Conservation (phyloP, 1,284 basidiomycete species). For the Trametes polyzona region DNA sequence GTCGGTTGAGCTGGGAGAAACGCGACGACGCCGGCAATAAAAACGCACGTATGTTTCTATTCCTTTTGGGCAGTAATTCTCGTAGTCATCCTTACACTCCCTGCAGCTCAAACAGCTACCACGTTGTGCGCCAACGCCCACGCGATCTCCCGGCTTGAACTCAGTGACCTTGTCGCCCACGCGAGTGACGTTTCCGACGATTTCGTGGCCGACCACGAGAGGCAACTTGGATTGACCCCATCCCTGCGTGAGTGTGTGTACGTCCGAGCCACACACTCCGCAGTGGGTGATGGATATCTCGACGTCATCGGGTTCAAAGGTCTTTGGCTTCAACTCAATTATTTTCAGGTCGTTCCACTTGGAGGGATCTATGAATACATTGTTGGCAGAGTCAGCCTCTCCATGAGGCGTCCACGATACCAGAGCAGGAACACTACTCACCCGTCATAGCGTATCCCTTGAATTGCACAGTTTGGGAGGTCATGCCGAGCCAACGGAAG, state of each 20-base stretch:
- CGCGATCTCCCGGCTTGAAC: conserved; percentile 65
- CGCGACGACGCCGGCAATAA: background rate
- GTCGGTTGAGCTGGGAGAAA: background rate
- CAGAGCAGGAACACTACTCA: background rate
- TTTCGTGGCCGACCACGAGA: conserved; percentile 60
- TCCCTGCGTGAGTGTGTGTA: conserved; percentile 54
- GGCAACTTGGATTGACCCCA: conserved; percentile 51
- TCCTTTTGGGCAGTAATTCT: conserved; percentile 52
- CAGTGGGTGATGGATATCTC: conserved; percentile 45
- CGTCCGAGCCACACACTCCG: conserved; percentile 53
- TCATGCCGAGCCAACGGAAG: conserved; percentile 4
- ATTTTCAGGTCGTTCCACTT: conserved; percentile 49
- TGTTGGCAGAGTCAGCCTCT: background rate
- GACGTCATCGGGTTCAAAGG: conserved; percentile 38
- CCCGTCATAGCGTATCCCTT: conserved; percentile 29
- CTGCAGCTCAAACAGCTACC: conserved; percentile 55
- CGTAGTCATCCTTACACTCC: conserved; percentile 57
- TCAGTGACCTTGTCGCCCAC: conserved; percentile 58
- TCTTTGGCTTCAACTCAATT: conserved; percentile 40
- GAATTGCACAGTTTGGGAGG: conserved; percentile 18
- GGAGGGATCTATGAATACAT: conserved; percentile 10
- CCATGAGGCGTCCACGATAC: too few species aligned
- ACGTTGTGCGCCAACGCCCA: conserved; percentile 68
- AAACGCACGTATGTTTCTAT: conserved; percentile 28
- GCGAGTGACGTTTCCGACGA: conserved; percentile 58